Base-by-base conservation (phyloP, 805 yeast species). In the Candida succiphila region DNA sequence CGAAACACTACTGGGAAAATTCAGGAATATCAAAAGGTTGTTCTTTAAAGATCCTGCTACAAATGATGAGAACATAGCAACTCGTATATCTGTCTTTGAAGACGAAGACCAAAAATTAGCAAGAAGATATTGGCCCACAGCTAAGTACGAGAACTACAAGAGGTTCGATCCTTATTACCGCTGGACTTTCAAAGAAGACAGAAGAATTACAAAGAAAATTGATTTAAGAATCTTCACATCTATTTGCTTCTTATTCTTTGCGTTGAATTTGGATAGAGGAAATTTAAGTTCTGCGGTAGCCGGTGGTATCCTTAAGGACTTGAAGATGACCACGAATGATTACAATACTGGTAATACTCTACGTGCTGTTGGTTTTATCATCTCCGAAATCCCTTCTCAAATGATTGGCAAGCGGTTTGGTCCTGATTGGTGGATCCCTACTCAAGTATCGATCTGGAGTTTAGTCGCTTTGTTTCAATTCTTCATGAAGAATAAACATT, bases 341-440 rank as follows among this genome's bases (percentile, higher is more conserved):
- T 73, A 65, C 46, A 77, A 76, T 47, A 44, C 61, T 33, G 82
- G 79, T 9, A 64, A 58, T 30, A 40, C 40, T 34, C 52, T 75
- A 25, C 63, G 63, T 41, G 49, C 62, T 36, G 60, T 68, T 7
- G 59, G 66, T 29, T 75, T 75, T 43, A 51, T 74, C 33, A 46
- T 54, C 14, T 66, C 77, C 2, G 81, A 75, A 44, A 48, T 75
- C 12, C 82, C 83, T 1, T 72, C 80, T 2, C 80, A 75, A 43
- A 54, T 75, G n/a, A n/a, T n/a, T n/a, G n/a, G n/a, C n/a, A n/a
- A n/a, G n/a, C n/a, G n/a, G n/a, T n/a, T n/a, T n/a, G n/a, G n/a
- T n/a, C n/a, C n/a, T n/a, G n/a, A n/a, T n/a, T n/a, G n/a, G n/a
- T n/a, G n/a, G n/a, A n/a, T 75, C 35, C 80, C 80, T 1, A 49